Conservation (phyloP, 345 rosid genomes). For the Euphorbia tirucalli region DNA sequence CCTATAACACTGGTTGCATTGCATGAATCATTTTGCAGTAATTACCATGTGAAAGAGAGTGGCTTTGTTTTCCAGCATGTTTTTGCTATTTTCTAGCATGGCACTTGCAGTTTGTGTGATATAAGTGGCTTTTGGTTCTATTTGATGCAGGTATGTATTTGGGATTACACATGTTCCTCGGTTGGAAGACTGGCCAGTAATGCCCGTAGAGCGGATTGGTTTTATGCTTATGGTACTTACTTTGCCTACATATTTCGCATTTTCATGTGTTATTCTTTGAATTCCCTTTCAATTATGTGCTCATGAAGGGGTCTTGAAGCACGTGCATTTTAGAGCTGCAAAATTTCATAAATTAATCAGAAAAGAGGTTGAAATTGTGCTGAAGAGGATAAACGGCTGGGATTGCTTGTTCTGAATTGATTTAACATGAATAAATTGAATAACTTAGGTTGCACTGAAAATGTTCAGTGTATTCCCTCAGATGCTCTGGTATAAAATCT, state of each 20-base stretch:
- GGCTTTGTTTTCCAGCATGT: background rate
- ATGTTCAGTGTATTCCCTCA: background rate
- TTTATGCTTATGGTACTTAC: slow-evolving; percentile 71
- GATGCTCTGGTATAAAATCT: background rate
- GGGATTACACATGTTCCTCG: slow-evolving; percentile 88
- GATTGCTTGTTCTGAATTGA: background rate
- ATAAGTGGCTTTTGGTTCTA: background rate
- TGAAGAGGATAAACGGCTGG: too few species aligned
- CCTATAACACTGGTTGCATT: background rate
- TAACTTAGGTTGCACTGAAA: background rate
- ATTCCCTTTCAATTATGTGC: background rate
- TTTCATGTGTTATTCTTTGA: background rate
- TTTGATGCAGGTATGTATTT: slow-evolving; percentile 68
- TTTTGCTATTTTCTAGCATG: background rate
- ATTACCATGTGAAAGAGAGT: background rate
- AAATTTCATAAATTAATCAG: too few species aligned
- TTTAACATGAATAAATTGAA: background rate
- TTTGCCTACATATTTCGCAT: background rate
- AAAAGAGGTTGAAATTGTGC: too few species aligned
- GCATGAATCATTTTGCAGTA: background rate
- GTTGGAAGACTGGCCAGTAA: slow-evolving; percentile 93
- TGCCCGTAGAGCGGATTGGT: slow-evolving; percentile 86
- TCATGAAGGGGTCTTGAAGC: background rate
- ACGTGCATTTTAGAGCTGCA: background rate
- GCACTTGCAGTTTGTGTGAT: background rate